Evolutionary conservation across 176 grass and related monocot species (phyloP), one percentile per base, ranked within the genome.

Genomic region (Juncus effusus): DNA sequence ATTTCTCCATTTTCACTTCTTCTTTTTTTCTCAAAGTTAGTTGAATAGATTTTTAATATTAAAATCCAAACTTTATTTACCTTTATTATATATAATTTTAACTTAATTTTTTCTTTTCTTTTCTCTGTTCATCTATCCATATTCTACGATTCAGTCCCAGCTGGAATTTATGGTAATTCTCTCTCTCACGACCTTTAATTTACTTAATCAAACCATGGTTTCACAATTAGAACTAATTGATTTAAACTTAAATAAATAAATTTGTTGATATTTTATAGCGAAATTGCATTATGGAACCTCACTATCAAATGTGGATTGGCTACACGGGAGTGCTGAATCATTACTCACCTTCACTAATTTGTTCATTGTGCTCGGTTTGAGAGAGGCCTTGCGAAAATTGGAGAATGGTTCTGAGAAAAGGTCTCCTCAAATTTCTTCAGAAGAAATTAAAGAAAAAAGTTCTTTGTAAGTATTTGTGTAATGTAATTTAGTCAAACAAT

Each of bases 151-250:
- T 41, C 77, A 93, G 88, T 97, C 63, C 85, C 88, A 72, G 94
- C 78, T 64, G 88, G 94, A 64, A 89, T 99, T 78, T 99, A 99
- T 84, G 94, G 94, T 99, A 93, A 92, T 72, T 51, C 65, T 61
- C 40, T 62, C 40, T 62, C 19, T 60, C 58, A 38, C 59, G 16
- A 35, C 2, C 7, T 85, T 60, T 62, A 44, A 37, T 40, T 49
- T 72, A 5, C 64, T 56, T 13, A 45, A 59, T 28, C 13, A 13
- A 45, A 38, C 4, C 12, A 52, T 45, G 51, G 42, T 71, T 71
- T 38, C 38, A 12, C 4, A 40, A 45, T 40, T 56, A 45, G 54
- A 10, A 59, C 58, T 16, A 45, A 16, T 13, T 47, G 38, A 12
- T 8, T 72, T 59, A 4, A 72, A 7, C 7, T 59, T 5, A 72